Base-by-base conservation (phyloP, 192 early-diverging fungal genomes). In the Backusella circina region DNA sequence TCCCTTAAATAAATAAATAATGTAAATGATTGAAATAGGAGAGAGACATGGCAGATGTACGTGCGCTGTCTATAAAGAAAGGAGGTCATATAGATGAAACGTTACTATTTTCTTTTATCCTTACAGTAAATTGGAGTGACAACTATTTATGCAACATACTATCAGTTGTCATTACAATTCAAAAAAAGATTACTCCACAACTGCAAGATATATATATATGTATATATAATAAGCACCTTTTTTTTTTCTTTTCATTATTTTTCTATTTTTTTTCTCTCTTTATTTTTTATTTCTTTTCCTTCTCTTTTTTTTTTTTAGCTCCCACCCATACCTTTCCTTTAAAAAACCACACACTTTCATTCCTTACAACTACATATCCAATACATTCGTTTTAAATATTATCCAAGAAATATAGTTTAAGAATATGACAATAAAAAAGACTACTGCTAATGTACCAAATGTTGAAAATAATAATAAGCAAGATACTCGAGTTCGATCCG, bases 401-500 rank as follows among this genome's bases (percentile, higher is more conserved):
- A 47, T 47, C 6, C n/a, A 57, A 16, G 9, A 54, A 23, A 10
- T 23, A 54, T 23, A 57, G 51, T 23, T 23, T 23, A 26, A 57
- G 23, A 57, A 57, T 57, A 67, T 67, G 66, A 36, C 66, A 21
- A 67, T 36, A 21, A 36, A 67, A 35, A 67, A 37, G n/a, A 67
- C 66, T 36, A 67, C 66, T 36, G 31, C 35, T 2, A 75, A 47
- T 23, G 68, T 50, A 68, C 4, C 51, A 57, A 57, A 21, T 57
- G 32, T 47, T 32, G 73, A 75, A 23, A 36, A 39, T n/a, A 47
- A 39, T n/a, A 47, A 12, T 39, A 67, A 32, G 15, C 39, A n/a
- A 9, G 61, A 35, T 50, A 74, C 64, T n/a, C 54, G 73, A 44
- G 66, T 74, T 28, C 54, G 54, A 61, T 61, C 54, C 16, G 32